Evolutionary conservation across 2,329 filamentous ascomycete species (phyloP).

Genomic region (Paramyrothecium sp.): DNA sequence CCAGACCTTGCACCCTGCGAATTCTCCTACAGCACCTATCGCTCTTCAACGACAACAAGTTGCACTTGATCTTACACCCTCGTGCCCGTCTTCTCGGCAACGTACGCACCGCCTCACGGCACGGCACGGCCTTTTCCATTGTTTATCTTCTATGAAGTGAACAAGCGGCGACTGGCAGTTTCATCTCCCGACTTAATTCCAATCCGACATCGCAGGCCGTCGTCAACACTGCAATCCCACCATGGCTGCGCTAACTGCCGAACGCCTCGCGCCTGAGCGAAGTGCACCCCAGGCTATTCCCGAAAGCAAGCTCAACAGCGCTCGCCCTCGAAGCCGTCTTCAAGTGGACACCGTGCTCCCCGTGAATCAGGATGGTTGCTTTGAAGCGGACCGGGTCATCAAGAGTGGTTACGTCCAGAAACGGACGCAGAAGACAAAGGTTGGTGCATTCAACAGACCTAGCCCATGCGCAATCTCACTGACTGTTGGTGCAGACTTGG

Average conservation of each 20-base stretch:
- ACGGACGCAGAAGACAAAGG: constrained; percentile 91
- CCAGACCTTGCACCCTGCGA: too few relatives aligned
- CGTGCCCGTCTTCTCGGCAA: too few relatives aligned
- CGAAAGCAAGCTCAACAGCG: not conserved
- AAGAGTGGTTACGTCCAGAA: constrained; percentile 86
- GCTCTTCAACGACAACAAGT: too few relatives aligned
- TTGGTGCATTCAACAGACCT: constrained; percentile 30
- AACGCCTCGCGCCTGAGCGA: not conserved
- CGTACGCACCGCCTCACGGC: too few relatives aligned
- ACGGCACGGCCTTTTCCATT: too few relatives aligned
- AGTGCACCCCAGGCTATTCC: not conserved
- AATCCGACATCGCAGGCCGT: too few relatives aligned
- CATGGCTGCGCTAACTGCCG: not conserved
- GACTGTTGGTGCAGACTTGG: constrained; percentile 68
- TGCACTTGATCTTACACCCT: too few relatives aligned
- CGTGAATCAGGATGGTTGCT: constrained; percentile 92
- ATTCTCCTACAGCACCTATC: too few relatives aligned
- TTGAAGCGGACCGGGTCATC: constrained; percentile 91
- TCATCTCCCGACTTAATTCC: too few relatives aligned
- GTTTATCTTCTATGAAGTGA: too few relatives aligned
- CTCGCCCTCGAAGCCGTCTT: constrained; percentile 22
- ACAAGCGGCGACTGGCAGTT: too few relatives aligned
- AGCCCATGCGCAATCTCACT: constrained; percentile 19
- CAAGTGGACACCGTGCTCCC: constrained; percentile 70
- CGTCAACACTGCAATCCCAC: too few relatives aligned